These are phyloP conservation scores for Endocladia muricata DNA, from an alignment of 31 red algal species.

Conservation along the genomic window DNA sequence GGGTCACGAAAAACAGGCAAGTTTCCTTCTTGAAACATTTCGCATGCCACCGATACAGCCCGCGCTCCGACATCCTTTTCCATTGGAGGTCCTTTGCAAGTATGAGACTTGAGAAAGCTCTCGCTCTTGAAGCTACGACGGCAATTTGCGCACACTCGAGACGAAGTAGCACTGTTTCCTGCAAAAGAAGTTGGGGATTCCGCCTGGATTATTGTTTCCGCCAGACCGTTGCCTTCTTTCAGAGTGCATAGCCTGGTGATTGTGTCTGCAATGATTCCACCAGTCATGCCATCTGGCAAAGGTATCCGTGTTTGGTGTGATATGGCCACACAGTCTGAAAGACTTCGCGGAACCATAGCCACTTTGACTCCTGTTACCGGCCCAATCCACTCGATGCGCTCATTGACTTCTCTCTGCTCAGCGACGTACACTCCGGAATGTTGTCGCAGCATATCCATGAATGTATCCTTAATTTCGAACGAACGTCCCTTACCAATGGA, in stretches of 20 bases:
- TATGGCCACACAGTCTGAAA: too few relatives aligned
- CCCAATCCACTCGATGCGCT: neutral
- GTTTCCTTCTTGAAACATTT: conserved; percentile 31
- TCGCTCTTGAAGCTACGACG: conserved; percentile 40
- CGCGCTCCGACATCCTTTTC: conserved; percentile 42
- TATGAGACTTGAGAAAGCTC: conserved; percentile 23
- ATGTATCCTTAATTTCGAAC: conserved; percentile 12
- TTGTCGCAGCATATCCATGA: conserved; percentile 3
- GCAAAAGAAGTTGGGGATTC: neutral
- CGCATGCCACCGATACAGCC: conserved; percentile 26
- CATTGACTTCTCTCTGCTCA: too few relatives aligned
- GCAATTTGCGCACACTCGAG: conserved; percentile 26
- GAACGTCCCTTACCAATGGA: conserved; percentile 11
- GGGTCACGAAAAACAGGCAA: conserved; percentile 34
- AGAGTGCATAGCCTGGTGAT: neutral
- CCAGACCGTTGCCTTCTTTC: neutral
- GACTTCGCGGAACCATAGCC: neutral
- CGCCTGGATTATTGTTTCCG: conserved; percentile 1
- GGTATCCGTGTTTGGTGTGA: neutral
- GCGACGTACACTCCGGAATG: neutral
- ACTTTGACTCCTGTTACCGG: neutral
- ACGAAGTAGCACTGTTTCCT: conserved; percentile 13
- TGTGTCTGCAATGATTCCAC: conserved; percentile 2
- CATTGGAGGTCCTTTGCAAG: conserved; percentile 38
- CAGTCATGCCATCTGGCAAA: neutral